A percentile compares a stretch with the other conserved stretches of the same genome.
These are phyloP conservation scores for Pulveroboletus sp. DNA, from an alignment of 768 basidiomycete genomes.

Conservation along the genomic window DNA sequence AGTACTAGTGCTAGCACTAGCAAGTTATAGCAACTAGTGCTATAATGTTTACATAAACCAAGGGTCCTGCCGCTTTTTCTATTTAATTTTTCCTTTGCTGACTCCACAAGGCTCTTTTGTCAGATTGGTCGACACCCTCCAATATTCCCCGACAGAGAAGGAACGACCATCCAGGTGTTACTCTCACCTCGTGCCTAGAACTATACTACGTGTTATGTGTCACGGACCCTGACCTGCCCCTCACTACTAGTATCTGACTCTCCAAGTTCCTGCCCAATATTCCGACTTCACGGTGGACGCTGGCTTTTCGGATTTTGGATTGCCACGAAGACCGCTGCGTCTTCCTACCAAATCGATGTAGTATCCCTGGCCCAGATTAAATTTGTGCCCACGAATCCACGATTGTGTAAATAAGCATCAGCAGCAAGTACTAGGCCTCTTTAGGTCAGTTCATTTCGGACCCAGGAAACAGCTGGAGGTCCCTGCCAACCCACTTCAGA, in stretches of 20 bases:
- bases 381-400: not conserved
- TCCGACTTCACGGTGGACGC: not conserved
- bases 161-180: too few relatives aligned
- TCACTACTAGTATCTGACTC: not conserved
- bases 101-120: not conserved
- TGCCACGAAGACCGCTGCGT: not conserved
- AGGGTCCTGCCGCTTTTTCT: too few relatives aligned
- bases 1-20: too few relatives aligned
- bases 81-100: not conserved
- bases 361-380: not conserved
- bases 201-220: not conserved
- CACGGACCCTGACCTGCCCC: not conserved
- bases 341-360: not conserved
- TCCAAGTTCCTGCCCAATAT: not conserved
- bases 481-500: conserved; percentile 1
- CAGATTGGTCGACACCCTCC: too few relatives aligned
- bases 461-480: conserved; percentile 4
- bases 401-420: not conserved
- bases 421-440: not conserved
- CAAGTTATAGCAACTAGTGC: too few relatives aligned
- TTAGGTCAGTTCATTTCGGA: conserved; percentile 12
- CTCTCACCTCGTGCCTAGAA: too few relatives aligned
- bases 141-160: too few relatives aligned
- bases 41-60: too few relatives aligned
- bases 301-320: not conserved